Percentiles rank a stretch among this genome's conserved stretches.
Conservation (phyloP, 2,329 filamentous ascomycete species). For the Aspergillus fijiensis region DNA sequence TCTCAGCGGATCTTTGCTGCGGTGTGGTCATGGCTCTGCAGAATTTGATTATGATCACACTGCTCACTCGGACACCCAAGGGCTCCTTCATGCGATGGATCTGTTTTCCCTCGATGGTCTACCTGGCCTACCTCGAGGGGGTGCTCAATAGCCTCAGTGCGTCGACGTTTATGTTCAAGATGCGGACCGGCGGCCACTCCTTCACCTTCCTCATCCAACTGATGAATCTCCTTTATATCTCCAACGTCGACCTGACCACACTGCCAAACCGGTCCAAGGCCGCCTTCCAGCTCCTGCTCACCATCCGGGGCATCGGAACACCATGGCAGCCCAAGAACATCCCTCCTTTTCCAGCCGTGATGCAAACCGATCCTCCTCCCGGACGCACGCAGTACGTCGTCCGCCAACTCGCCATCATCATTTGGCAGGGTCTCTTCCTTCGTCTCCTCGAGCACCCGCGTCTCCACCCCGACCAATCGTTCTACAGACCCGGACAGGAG, state of each 20-base stretch:
- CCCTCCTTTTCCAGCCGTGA: constrained; percentile 1
- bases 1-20: background rate
- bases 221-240: background rate
- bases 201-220: constrained; percentile 1
- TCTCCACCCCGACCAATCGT: background rate
- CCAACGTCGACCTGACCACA: background rate
- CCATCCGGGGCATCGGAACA: constrained; percentile 22
- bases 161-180: background rate
- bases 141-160: background rate
- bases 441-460: constrained; percentile 8
- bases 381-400: constrained; percentile 17
- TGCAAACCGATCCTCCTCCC: constrained; percentile 5
- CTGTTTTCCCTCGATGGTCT: background rate
- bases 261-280: background rate
- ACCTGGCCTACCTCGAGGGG: background rate
- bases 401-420: constrained; percentile 20
- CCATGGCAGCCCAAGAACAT: constrained; percentile 23
- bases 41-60: background rate
- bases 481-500: constrained; percentile 6
- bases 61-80: background rate
- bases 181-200: background rate
- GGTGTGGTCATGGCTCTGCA: background rate
- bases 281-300: constrained; percentile 7
- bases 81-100: constrained; percentile 2
- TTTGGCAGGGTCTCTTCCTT: constrained; percentile 24